A percentile compares a stretch with the other conserved stretches of the same genome.
These are phyloP conservation scores for Xylariaceae sp. DNA, from an alignment of 2,329 filamentous ascomycete genomes.

Conservation along the genomic window DNA sequence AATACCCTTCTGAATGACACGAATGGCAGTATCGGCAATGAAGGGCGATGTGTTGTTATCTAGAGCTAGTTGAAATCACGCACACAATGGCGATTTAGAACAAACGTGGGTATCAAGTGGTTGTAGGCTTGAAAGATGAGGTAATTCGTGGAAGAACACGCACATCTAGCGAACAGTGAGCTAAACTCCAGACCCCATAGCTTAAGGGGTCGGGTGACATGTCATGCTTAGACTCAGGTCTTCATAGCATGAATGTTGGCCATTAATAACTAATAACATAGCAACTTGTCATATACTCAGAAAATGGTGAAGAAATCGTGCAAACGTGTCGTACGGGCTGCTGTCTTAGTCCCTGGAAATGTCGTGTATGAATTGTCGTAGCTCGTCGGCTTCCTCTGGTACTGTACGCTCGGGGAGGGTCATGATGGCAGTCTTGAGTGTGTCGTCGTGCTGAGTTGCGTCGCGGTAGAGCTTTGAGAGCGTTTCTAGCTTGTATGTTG, in stretches of 20 bases:
- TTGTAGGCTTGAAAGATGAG: not conserved
- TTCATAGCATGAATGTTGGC: not conserved
- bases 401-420: constrained; percentile 45
- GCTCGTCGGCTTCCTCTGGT: constrained; percentile 45
- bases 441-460: constrained; percentile 37
- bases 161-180: constrained; percentile 2
- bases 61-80: constrained; percentile 4
- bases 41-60: not conserved
- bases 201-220: not conserved
- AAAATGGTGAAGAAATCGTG: not conserved
- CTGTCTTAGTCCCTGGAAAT: constrained; percentile 33
- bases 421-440: constrained; percentile 37
- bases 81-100: not conserved
- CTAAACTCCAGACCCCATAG: not conserved
- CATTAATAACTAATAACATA: not conserved
- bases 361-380: constrained; percentile 42
- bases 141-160: not conserved
- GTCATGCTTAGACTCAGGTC: not conserved
- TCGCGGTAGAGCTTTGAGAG: constrained; percentile 38
- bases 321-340: not conserved
- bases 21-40: not conserved
- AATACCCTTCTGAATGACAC: not conserved
- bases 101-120: not conserved
- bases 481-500: constrained; percentile 34
- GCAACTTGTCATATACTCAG: not conserved